A percentile compares a stretch with the other conserved stretches of the same genome.
These are phyloP conservation scores for Candida glucosophila DNA, from an alignment of 1,139 yeast species.

Conservation along the genomic window DNA sequence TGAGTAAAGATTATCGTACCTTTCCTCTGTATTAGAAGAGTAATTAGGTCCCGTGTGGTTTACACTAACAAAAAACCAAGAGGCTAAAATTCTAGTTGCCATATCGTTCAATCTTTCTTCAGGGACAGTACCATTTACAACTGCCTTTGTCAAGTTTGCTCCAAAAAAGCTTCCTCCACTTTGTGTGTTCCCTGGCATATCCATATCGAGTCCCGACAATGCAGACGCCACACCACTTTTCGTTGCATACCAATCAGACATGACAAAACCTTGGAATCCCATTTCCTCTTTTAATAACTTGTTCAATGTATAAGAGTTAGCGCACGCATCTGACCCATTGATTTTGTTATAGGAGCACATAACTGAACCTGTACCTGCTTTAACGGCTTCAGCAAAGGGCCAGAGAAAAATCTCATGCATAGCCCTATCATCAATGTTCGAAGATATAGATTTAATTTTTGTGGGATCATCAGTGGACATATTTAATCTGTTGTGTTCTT, in stretches of 20 bases:
- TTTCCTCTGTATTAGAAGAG: constrained; percentile 1
- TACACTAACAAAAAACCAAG: constrained; percentile 23
- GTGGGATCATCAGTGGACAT: constrained; percentile 50
- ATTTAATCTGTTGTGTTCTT: constrained; percentile 54
- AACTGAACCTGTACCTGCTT: constrained; percentile 53
- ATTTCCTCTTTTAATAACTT: constrained; percentile 51
- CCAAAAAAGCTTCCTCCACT: constrained; percentile 55
- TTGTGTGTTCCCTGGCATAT: constrained; percentile 59
- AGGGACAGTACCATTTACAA: constrained; percentile 49
- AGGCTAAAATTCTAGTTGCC: constrained; percentile 52
- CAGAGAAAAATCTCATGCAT: constrained; percentile 57
- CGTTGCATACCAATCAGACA: constrained; percentile 62
- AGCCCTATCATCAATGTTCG: constrained; percentile 53
- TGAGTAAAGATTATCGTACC: constrained; percentile 1
- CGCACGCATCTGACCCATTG: constrained; percentile 54
- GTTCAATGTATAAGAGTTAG: constrained; percentile 50
- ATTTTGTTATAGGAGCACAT: constrained; percentile 58
- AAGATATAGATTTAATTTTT: constrained; percentile 30
- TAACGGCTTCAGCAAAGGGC: constrained; percentile 60
- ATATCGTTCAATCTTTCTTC: constrained; percentile 52
- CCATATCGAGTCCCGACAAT: constrained; percentile 56
- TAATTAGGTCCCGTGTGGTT: constrained; percentile 3
- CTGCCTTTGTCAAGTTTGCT: constrained; percentile 44
- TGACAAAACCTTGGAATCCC: constrained; percentile 61
- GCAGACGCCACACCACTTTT: constrained; percentile 51